A percentile compares a stretch with the other conserved stretches of the same genome.
These are phyloP conservation scores for Pterocarpus macrocarpus DNA, from an alignment of 306 rosid species.

Conservation along the genomic window DNA sequence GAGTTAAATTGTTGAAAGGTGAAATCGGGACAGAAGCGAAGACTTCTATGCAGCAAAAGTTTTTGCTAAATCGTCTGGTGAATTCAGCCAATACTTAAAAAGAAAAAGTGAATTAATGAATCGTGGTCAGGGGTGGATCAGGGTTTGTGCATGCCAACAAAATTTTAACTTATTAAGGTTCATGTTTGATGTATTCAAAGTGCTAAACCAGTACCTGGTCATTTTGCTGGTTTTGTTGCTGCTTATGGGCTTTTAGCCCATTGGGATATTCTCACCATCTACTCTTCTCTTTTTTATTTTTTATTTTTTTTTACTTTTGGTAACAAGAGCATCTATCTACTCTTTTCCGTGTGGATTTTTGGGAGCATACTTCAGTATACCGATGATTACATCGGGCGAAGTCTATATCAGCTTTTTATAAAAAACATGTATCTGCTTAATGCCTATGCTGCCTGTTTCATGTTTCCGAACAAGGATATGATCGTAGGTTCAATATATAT, in stretches of 20 bases:
- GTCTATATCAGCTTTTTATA: neutral
- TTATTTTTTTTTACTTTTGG: neutral
- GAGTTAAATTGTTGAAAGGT: no score
- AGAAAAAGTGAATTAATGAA: neutral
- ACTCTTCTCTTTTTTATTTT: no score
- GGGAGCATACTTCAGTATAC: neutral
- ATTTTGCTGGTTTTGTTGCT: neutral
- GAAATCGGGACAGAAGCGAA: no score
- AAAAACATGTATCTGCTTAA: neutral
- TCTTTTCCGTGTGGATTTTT: no score
- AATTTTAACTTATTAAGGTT: neutral
- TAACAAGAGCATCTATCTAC: neutral
- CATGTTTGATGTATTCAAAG: neutral
- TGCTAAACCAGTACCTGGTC: neutral
- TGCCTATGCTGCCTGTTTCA: neutral
- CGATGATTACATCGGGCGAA: neutral
- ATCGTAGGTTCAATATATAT: neutral
- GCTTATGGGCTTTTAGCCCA: conserved; percentile 16
- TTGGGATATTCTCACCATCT: neutral
- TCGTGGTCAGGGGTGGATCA: neutral
- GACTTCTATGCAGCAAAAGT: no score
- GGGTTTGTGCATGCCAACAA: neutral
- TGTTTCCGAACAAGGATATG: neutral
- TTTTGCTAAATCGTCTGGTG: no score
- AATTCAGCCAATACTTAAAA: no score